Percentiles rank a stretch among this genome's conserved stretches.
phyloP scores from a whole-genome alignment of 2,329 filamentous ascomycete genomes.

The Emergomyces orientalis region DNA sequence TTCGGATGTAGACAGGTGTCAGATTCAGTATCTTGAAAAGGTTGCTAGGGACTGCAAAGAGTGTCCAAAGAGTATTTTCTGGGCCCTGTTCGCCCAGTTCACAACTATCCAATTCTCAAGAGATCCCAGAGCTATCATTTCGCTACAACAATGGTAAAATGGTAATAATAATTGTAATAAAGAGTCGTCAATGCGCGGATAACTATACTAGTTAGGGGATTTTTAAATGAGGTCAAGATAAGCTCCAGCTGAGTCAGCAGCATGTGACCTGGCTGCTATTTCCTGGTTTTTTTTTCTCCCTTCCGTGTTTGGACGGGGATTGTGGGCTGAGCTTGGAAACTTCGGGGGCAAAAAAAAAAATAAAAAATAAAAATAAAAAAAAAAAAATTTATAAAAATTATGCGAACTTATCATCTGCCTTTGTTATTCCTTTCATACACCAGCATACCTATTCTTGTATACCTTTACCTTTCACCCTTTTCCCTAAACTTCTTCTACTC shows the following conservation, averaged over 20 bases:
- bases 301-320: neutral
- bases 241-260: conserved; percentile 1
- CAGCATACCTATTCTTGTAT: neutral
- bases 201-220: too few relatives aligned
- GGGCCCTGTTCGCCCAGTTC: neutral
- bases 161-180: too few relatives aligned
- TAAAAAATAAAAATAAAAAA: neutral
- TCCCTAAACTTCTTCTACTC: neutral
- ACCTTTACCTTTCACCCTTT: neutral
- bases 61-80: too few relatives aligned
- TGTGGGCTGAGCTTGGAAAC: neutral
- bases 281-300: too few relatives aligned
- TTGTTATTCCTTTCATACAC: too few relatives aligned
- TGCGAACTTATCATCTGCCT: too few relatives aligned
- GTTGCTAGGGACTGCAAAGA: neutral
- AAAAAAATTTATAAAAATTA: too few relatives aligned
- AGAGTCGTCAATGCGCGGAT: too few relatives aligned
- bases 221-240: conserved; percentile 1
- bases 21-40: too few relatives aligned
- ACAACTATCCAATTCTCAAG: neutral
- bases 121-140: neutral
- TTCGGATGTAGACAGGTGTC: too few relatives aligned
- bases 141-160: too few relatives aligned
- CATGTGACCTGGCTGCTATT: neutral
- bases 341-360: neutral